Evolutionary conservation across 2,329 filamentous ascomycete genomes (phyloP), one percentile per base, ranked within the genome.

Genomic region (Grosmannia penicillata): DNA sequence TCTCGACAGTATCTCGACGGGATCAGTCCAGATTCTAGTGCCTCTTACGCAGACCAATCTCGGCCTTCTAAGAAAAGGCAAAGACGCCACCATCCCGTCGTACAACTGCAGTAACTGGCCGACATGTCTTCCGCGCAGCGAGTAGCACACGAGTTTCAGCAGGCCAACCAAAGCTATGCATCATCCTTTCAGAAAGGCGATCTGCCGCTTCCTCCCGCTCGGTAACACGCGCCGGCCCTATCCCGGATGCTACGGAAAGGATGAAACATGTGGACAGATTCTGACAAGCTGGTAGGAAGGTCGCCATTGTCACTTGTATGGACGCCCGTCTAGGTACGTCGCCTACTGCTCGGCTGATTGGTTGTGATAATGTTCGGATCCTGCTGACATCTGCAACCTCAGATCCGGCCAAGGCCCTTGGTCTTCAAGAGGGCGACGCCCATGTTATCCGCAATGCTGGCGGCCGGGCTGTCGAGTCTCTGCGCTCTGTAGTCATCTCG

Each of bases 361-460:
- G 18, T 4, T 19, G 4, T 15, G 24, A 11, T 24, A 4, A n/a
- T 13, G 14, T 32, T 35, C 14, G 7, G 8, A 8, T 13, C n/a
- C n/a, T n/a, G n/a, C n/a, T n/a, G n/a, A n/a, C n/a, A n/a, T n/a
- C n/a, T n/a, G n/a, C n/a, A n/a, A 25, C 24, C 10, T 10, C n/a
- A 40, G 69, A 89, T 48, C 75, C 82, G 0, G 68, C 73, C 6
- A 61, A 69, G 13, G 78, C 78, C 2, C 78, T 85, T 39, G 78
- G 77, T 8, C 78, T 87, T 40, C 60, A 68, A n/a, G 69, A 83
- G 15, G 83, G 83, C 32, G 80, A 86, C 46, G 83, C 82, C 1
- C 82, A 91, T 56, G 73, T 86, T 28, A 79, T 87, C 43, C 74
- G 82, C 43, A 87, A 86, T 47, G 79, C 77, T 11, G 78, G 78